Conservation (phyloP, 352 stramenopile species). For the Globisporangium takayamanum region DNA sequence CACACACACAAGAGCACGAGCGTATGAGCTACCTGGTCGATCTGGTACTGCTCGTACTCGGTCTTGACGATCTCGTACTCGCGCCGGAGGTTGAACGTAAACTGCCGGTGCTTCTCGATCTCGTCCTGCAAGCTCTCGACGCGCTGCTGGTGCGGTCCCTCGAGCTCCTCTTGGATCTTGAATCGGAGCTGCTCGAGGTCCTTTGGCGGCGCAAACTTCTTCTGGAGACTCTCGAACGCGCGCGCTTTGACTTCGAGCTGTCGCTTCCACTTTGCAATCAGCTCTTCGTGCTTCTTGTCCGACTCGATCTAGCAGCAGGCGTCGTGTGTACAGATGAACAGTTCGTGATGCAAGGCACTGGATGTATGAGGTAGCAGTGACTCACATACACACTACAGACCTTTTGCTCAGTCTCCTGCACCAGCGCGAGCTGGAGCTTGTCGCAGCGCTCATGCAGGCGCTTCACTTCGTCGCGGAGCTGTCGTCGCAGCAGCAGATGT, state of each 20-base stretch:
- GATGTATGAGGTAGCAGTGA: not conserved
- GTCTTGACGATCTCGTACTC: conserved; percentile 80
- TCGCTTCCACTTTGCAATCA: conserved; percentile 80
- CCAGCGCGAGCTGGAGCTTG: conserved; percentile 71
- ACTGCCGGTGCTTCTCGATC: conserved; percentile 62
- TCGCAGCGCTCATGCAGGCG: conserved; percentile 68
- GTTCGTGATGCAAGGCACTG: not conserved
- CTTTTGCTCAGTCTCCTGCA: conserved; percentile 81
- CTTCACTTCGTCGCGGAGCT: conserved; percentile 65
- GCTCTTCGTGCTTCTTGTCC: conserved; percentile 74
- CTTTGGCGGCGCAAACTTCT: conserved; percentile 72
- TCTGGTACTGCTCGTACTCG: conserved; percentile 79
- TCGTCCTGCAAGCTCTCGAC: conserved; percentile 57
- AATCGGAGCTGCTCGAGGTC: conserved; percentile 78
- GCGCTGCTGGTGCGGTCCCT: conserved; percentile 65
- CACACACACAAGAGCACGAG: not conserved
- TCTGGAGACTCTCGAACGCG: conserved; percentile 78
- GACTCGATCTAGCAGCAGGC: conserved; percentile 37
- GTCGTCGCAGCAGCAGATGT: not conserved
- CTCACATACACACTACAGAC: conserved; percentile 17
- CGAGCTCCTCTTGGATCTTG: conserved; percentile 80
- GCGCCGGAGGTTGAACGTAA: conserved; percentile 55
- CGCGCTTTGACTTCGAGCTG: conserved; percentile 76
- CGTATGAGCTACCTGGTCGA: conserved; percentile 42
- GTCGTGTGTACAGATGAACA: not conserved